Evolutionary conservation across 2,329 filamentous ascomycete genomes (phyloP), one percentile per base, ranked within the genome.

Genomic region (Podosphaera xanthii): DNA sequence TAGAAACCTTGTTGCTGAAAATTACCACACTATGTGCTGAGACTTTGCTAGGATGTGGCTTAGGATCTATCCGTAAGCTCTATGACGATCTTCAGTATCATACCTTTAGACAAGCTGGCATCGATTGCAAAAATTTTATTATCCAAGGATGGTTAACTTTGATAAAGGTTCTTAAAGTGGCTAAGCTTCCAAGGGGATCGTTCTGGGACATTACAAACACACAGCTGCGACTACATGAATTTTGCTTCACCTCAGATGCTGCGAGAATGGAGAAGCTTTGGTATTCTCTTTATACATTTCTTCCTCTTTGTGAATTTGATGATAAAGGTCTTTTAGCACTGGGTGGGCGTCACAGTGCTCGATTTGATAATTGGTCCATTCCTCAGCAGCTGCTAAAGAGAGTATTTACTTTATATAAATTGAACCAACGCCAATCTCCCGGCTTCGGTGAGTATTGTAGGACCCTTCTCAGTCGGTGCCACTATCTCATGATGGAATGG

Each of bases 371-470:
- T 34, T 86, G 82, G 82, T 62, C 65, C 3, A 67, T 84, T 12
- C 76, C 80, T 0, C 80, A 82, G 61, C 75, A 72, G 59, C 66
- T 83, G 36, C 62, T 84, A 55, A 78, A 73, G 63, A 73, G 74
- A 5, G 74, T 83, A 10, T 81, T 84, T 59, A 69, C 77, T 30
- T 65, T 82, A 1, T 85, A 84, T 65, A 72, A 74, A 61, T 69
- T 70, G n/a, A 78, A 81, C 59, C 65, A 69, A 2, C 74, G 73
- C 31, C 81, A 84, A 64, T 69, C 75, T 0, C 72, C 79, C 1
- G 77, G 78, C 65, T 84, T 84, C 72, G 84, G 83, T 63, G 77
- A 78, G 61, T 85, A 85, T 64, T 82, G 78, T 61, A 75, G 77
- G 22, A 76, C 78, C 4, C 67, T 82, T 3, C 70, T 84, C 38